Percentiles rank a stretch among this genome's conserved stretches.
These are phyloP conservation scores for apple (Malus domestica) DNA, from an alignment of 306 rosid genomes.

Conservation along the genomic window ASM211411v1 NC_041796.1:30491501-30492000, in stretches of 20 bases:
- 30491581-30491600: slow-evolving; percentile 80
- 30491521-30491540: slow-evolving; percentile 63
- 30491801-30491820: background rate
- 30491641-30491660: slow-evolving; percentile 71
- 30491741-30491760: background rate
- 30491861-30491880: background rate
- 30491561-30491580: slow-evolving; percentile 67
- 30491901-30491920: background rate
- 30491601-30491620: slow-evolving; percentile 66
- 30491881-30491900: background rate
- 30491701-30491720: slow-evolving; percentile 82
- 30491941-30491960: slow-evolving; percentile 85
- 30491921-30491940: slow-evolving; percentile 32
- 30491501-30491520: slow-evolving; percentile 29
- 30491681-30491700: slow-evolving; percentile 85
- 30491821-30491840: background rate
- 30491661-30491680: slow-evolving; percentile 96
- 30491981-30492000: slow-evolving; percentile 92
- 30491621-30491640: slow-evolving; percentile 62
- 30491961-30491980: slow-evolving; percentile 90
- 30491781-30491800: background rate
- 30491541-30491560: slow-evolving; percentile 60
- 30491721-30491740: slow-evolving; percentile 83
- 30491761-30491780: background rate
- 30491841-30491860: background rate